Percentiles rank a stretch among this genome's conserved stretches.
Evolutionary conservation across 106 monocot species (phyloP).

Genomic region (Allium cepa): DNA sequence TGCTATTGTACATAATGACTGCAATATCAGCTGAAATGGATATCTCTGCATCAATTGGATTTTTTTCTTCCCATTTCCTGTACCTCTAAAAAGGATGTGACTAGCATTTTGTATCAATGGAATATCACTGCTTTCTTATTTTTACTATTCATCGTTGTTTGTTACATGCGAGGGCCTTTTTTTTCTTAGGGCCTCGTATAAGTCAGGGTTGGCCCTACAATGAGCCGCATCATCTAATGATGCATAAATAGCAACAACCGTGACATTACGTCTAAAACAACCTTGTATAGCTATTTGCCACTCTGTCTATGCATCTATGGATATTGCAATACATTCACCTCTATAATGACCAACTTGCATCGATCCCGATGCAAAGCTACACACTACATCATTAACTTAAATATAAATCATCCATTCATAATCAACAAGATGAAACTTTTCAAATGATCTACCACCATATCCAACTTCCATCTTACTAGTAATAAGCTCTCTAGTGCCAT

Average conservation of each 20-base stretch:
- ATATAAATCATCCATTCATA: constrained; percentile 79
- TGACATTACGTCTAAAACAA: constrained; percentile 80
- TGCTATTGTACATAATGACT: constrained; percentile 98
- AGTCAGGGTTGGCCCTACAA: constrained; percentile 6
- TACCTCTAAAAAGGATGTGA: constrained; percentile 63
- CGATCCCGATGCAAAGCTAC: constrained; percentile 76
- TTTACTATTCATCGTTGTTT: too few species aligned
- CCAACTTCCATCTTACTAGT: constrained; percentile 46
- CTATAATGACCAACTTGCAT: constrained; percentile 59
- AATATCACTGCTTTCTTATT: too few species aligned
- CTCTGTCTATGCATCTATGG: constrained; percentile 81
- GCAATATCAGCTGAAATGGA: constrained; percentile 75
- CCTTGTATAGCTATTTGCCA: constrained; percentile 93
- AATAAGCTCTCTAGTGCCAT: constrained; percentile 76
- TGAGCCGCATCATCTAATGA: constrained; percentile 94
- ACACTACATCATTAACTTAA: constrained; percentile 47
- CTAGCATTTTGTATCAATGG: too few species aligned
- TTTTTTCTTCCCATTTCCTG: constrained; percentile 68
- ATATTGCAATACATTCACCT: constrained; percentile 74
- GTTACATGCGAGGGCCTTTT: too few species aligned
- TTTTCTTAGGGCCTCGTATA: too few species aligned
- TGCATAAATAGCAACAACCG: constrained; percentile 94
- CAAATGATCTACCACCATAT: constrained; percentile 78
- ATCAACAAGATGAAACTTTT: constrained; percentile 83
- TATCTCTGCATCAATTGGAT: constrained; percentile 50